Evolutionary conservation across 257 asterid species (phyloP), one percentile per base, ranked within the genome.

Genomic region (Solanum lycopersicoides): DNA sequence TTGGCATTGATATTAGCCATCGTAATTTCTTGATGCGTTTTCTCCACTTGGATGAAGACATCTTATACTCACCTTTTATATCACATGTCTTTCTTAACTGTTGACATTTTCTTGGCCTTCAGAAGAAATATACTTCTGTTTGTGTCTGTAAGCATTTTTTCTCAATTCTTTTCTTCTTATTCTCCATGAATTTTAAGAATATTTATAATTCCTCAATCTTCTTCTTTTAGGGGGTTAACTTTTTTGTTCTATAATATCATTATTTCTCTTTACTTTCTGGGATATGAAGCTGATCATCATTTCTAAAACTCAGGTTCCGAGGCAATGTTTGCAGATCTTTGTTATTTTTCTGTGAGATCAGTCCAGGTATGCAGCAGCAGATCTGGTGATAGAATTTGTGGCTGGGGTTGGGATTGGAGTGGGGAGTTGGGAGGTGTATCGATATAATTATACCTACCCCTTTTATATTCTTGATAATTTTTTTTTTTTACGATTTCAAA

Each of bases 321-420:
- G 93, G 98, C 98, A 87, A 96, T 96, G 98, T 97, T 97, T 93
- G 99, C 99, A 72, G 99, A 96, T 93, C 99, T 97, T 86, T 95
- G 98, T 92, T 94, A 97, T 89, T 97, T 97, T 91, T 91, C 98
- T 88, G 98, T 97, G 90, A 93, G 98, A 93, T 92, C 98, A 83
- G 97, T 97, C 90, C 99, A 97, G 98, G 99, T 97, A 77, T 77
- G 84, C 84, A 25, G 84, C 65, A 44, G n/a, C 63, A 44, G 84
- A 44, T 77, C 84, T 77, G 84, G n/a, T 77, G 63, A 42, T 77
- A 44, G 15, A 63, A 44, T 77, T 44, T 77, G 39, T 44, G 63
- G 39, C 39, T 77, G 23, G 80, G 53, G 32, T 68, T 66, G 73
- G 79, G 44, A 39, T 8, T 72, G 89, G 83, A 76, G 83, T 76